These are phyloP conservation scores for Phaeosphaeria sp. DNA, from an alignment of 2,329 filamentous ascomycete species.

Conservation along the genomic window DNA sequence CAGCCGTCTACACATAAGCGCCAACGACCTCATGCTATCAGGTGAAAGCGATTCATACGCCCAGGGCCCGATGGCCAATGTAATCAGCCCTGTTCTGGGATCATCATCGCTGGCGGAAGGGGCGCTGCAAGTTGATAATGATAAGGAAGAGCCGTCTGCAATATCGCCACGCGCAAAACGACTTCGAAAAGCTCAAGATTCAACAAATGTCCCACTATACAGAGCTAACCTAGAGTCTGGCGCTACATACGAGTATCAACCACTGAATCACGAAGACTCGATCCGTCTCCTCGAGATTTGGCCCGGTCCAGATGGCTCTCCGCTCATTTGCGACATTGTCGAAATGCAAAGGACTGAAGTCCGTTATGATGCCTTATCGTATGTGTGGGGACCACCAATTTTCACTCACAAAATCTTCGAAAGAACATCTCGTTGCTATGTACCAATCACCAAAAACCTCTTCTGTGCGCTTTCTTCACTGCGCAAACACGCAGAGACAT, in stretches of 20 bases:
- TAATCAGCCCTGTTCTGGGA: not conserved
- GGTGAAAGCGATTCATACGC: not conserved
- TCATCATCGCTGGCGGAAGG: too few relatives aligned
- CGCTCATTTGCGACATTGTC: not conserved
- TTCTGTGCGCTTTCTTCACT: not conserved
- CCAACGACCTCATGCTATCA: too few relatives aligned
- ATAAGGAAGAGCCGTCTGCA: not conserved
- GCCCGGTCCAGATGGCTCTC: not conserved
- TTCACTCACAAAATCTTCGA: constrained; percentile 1
- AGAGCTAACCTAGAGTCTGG: not conserved
- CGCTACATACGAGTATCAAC: not conserved
- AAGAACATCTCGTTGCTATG: not conserved
- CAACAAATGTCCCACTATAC: not conserved
- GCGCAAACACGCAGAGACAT: constrained; percentile 5
- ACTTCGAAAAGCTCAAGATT: too few relatives aligned
- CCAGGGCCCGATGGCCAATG: not conserved
- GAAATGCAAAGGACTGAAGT: not conserved
- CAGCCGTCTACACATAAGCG: too few relatives aligned
- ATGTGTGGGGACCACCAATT: constrained; percentile 9
- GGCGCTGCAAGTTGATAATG: not conserved
- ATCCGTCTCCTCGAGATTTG: not conserved
- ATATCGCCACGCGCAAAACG: not conserved
- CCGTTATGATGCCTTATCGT: constrained; percentile 9
- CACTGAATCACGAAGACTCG: not conserved
- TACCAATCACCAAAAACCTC: not conserved